Conservation (phyloP, 495 filamentous ascomycete species). For the Thermochaetoides thermophila region DNA sequence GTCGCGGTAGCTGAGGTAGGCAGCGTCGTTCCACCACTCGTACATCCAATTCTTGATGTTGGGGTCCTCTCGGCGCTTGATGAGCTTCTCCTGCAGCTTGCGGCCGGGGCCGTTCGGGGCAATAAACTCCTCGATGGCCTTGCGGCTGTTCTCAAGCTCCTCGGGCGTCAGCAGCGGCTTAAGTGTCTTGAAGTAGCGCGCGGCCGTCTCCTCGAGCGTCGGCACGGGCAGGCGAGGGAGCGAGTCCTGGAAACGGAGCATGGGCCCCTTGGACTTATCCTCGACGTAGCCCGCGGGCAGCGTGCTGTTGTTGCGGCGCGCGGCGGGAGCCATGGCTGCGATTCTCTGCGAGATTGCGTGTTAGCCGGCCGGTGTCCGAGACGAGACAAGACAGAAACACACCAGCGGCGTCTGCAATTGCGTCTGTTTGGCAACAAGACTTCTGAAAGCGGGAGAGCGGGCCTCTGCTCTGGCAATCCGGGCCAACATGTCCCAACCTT, state of each 20-base stretch:
- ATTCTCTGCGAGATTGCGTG: constrained; percentile 25
- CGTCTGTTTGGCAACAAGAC: constrained; percentile 13
- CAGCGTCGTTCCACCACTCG: constrained; percentile 94
- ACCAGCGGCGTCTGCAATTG: neutral
- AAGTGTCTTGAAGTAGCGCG: constrained; percentile 85
- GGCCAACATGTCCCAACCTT: constrained; percentile 18
- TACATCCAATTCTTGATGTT: constrained; percentile 84
- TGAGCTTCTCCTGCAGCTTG: constrained; percentile 73
- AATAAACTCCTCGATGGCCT: constrained; percentile 71
- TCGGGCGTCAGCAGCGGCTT: constrained; percentile 58
- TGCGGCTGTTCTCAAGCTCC: constrained; percentile 64
- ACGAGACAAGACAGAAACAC: neutral
- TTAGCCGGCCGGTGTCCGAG: neutral
- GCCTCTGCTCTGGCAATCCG: constrained; percentile 17
- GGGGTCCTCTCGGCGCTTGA: constrained; percentile 69
- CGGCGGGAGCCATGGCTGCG: constrained; percentile 36
- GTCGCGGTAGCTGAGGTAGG: constrained; percentile 86
- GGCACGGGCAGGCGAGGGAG: constrained; percentile 85
- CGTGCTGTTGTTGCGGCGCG: constrained; percentile 42
- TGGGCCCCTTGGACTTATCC: constrained; percentile 76
- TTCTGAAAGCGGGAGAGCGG: constrained; percentile 20
- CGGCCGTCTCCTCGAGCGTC: constrained; percentile 80
- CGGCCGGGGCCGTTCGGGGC: constrained; percentile 68
- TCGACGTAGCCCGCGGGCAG: constrained; percentile 71
- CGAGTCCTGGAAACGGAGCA: constrained; percentile 94